A percentile compares a stretch with the other conserved stretches of the same genome.
These are phyloP conservation scores for Quaeritorhiza haematococci DNA, from an alignment of 371 early-diverging fungal species.

Conservation along the genomic window DNA sequence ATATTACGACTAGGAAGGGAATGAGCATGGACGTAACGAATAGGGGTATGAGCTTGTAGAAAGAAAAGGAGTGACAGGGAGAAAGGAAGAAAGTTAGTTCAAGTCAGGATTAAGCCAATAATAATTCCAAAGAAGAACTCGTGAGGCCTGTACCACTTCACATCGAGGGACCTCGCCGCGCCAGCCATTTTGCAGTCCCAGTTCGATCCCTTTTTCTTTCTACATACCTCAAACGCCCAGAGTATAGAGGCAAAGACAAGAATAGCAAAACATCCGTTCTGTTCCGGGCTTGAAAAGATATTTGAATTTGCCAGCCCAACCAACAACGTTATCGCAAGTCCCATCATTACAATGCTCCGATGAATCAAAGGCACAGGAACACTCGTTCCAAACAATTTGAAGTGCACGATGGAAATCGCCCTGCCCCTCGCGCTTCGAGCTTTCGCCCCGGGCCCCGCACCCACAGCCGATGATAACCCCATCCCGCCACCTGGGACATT, in stretches of 20 bases:
- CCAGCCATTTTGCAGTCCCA: no score
- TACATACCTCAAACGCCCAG: conserved; percentile 87
- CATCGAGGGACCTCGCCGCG: no score
- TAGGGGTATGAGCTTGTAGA: conserved; percentile 67
- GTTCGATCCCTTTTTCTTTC: background rate
- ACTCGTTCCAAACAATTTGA: background rate
- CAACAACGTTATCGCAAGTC: conserved; percentile 11
- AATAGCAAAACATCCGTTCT: conserved; percentile 74
- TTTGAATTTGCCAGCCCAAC: conserved; percentile 1
- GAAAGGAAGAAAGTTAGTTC: background rate
- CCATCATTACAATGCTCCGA: background rate
- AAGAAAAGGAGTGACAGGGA: background rate
- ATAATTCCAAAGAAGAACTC: background rate
- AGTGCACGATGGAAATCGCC: no score
- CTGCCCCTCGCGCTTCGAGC: no score
- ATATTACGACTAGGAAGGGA: conserved; percentile 77
- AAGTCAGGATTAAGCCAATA: no score
- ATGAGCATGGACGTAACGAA: conserved; percentile 88
- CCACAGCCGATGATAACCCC: background rate
- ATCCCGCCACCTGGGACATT: background rate
- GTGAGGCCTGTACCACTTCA: background rate
- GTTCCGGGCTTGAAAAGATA: conserved; percentile 25
- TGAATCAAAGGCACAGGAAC: conserved; percentile 4
- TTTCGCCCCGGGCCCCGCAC: no score
- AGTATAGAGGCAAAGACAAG: conserved; percentile 79